Conservation (phyloP, 75 land plant genomes). For the Cupressus sempervirens region DNA sequence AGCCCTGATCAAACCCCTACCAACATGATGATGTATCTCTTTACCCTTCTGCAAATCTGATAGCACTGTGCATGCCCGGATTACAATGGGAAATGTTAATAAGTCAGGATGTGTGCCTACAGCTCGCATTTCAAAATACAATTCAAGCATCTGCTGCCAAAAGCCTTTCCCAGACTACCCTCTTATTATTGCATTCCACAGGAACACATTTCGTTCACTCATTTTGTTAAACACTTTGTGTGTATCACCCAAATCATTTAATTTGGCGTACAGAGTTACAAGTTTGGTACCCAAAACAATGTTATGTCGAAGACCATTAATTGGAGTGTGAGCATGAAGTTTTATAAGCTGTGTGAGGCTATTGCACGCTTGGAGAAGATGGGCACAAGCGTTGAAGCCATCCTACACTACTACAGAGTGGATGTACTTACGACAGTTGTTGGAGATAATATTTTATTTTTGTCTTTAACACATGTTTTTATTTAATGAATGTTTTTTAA, state of each 20-base stretch:
- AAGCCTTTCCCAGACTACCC: conserved; percentile 33
- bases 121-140: conserved; percentile 39
- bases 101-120: conserved; percentile 31
- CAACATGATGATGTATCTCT: conserved; percentile 36
- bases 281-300: conserved; percentile 13
- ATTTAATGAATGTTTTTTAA: too few species aligned
- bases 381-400: background rate
- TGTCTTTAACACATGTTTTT: too few species aligned
- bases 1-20: too few species aligned
- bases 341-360: background rate
- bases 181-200: conserved; percentile 58
- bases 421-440: too few species aligned
- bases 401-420: too few species aligned
- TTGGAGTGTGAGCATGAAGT: conserved; percentile 1
- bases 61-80: conserved; percentile 44
- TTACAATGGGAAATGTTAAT: conserved; percentile 46
- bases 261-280: conserved; percentile 16
- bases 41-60: conserved; percentile 40
- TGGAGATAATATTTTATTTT: too few species aligned
- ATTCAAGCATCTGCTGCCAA: conserved; percentile 30
- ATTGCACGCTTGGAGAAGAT: background rate
- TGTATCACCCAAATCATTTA: conserved; percentile 7
- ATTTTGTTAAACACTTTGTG: conserved; percentile 9
- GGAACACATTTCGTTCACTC: conserved; percentile 1
- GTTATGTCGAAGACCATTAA: conserved; percentile 5